Evolutionary conservation across 1,139 yeast genomes (phyloP).

Genomic region (Groenewaldozyma sp.): DNA sequence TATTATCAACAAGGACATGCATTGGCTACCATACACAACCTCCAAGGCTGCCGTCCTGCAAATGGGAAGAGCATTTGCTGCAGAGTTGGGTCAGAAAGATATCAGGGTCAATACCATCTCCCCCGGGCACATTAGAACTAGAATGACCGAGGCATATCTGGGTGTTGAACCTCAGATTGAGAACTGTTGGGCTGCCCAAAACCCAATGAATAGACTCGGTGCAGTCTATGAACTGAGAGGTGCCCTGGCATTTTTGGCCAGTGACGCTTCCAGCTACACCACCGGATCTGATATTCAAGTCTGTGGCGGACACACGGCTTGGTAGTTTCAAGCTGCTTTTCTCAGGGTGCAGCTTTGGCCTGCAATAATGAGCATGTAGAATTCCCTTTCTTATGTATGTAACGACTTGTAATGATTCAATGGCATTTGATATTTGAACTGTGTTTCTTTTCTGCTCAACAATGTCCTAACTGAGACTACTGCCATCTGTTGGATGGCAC

Average conservation of each 20-base stretch:
- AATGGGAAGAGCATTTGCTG: slow-evolving; percentile 44
- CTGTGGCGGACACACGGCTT: slow-evolving; percentile 71
- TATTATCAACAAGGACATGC: slow-evolving; percentile 45
- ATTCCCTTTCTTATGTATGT: too few relatives aligned
- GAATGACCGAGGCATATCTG: slow-evolving; percentile 22
- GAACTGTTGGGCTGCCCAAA: slow-evolving; percentile 26
- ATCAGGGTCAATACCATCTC: slow-evolving; percentile 45
- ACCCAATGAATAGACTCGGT: slow-evolving; percentile 25
- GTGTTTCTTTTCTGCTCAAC: too few relatives aligned
- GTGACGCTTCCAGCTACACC: slow-evolving; percentile 63
- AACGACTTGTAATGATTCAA: too few relatives aligned
- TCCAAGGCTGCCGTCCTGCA: slow-evolving; percentile 53
- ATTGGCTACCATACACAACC: slow-evolving; percentile 49
- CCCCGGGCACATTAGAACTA: slow-evolving; percentile 43
- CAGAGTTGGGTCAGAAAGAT: slow-evolving; percentile 38
- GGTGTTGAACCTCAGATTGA: slow-evolving; percentile 23
- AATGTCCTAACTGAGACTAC: too few relatives aligned
- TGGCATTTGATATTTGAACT: too few relatives aligned
- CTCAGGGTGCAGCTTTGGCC: too few relatives aligned
- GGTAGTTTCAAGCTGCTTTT: too few relatives aligned
- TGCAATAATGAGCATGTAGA: too few relatives aligned
- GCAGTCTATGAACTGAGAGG: slow-evolving; percentile 57
- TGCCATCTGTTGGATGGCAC: too few relatives aligned
- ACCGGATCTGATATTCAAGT: slow-evolving; percentile 71
- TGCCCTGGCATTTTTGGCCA: slow-evolving; percentile 61